A percentile compares a stretch with the other conserved stretches of the same genome.
phyloP scores from a whole-genome alignment of 2,329 filamentous ascomycete species.

The Sarocladium kiliense region DNA sequence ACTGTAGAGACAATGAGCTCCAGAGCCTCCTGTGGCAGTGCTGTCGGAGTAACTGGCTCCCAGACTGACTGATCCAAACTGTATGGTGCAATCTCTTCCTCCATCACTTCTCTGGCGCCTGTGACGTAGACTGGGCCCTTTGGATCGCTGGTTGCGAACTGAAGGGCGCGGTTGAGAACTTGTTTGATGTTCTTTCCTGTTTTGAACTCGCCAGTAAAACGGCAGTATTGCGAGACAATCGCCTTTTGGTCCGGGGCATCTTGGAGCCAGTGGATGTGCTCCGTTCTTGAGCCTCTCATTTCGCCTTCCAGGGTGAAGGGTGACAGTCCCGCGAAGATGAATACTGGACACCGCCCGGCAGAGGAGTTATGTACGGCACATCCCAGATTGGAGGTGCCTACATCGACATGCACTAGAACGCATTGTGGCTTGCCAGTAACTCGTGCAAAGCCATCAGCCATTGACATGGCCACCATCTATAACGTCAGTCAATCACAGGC shows the following conservation, averaged over 20 bases:
- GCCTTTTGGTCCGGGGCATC: slow-evolving; percentile 72
- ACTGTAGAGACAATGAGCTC: slow-evolving; percentile 52
- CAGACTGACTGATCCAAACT: slow-evolving; percentile 26
- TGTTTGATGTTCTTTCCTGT: slow-evolving; percentile 78
- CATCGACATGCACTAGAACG: slow-evolving; percentile 72
- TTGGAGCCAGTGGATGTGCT: slow-evolving; percentile 79
- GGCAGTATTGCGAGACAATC: slow-evolving; percentile 74
- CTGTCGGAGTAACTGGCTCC: slow-evolving; percentile 32
- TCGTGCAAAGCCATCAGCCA: slow-evolving; percentile 71
- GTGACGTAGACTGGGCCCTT: slow-evolving; percentile 71
- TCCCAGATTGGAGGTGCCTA: slow-evolving; percentile 68
- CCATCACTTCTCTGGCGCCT: slow-evolving; percentile 72
- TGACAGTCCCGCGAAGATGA: slow-evolving; percentile 70
- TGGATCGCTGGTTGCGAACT: slow-evolving; percentile 69
- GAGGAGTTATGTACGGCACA: slow-evolving; percentile 72
- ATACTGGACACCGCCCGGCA: slow-evolving; percentile 62
- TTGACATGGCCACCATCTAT: slow-evolving; percentile 71
- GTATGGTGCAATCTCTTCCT: slow-evolving; percentile 71
- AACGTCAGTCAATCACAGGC: no score
- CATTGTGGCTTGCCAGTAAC: slow-evolving; percentile 64
- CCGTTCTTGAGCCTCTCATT: slow-evolving; percentile 63
- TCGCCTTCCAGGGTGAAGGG: slow-evolving; percentile 71
- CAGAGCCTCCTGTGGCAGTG: slow-evolving; percentile 37
- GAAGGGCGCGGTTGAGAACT: slow-evolving; percentile 73
- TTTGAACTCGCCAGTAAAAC: slow-evolving; percentile 73